Conservation (phyloP, 1,284 basidiomycete genomes). For the Coriolopsis trogii region DNA sequence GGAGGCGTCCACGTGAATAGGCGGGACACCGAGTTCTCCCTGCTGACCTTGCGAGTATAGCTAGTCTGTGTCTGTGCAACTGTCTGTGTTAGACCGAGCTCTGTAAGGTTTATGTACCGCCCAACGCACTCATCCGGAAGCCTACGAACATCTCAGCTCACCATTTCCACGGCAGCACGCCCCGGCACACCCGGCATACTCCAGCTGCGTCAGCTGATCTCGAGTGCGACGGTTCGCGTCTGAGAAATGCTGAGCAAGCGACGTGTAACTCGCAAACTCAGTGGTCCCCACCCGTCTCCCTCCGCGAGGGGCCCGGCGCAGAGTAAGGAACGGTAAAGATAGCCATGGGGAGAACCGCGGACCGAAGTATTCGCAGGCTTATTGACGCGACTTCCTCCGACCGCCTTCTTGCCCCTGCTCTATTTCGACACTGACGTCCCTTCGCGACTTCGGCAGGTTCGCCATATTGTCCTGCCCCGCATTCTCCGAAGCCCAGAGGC, state of each 20-base stretch:
- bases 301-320: conserved; percentile 15
- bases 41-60: conserved; percentile 17
- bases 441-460: no score
- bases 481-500: no score
- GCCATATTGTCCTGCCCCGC: no score
- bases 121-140: no score
- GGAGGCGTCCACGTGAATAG: conserved; percentile 16
- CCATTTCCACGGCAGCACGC: conserved; percentile 9
- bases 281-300: conserved; percentile 8
- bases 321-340: conserved; percentile 14
- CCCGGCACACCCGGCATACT: background rate
- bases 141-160: no score
- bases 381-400: conserved; percentile 22
- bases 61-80: conserved; percentile 20
- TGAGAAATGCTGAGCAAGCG: conserved; percentile 1
- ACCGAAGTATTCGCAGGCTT: conserved; percentile 3
- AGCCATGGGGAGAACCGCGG: conserved; percentile 2
- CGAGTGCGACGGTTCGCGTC: background rate
- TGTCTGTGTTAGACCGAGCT: conserved; percentile 5
- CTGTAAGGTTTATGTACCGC: conserved; percentile 7
- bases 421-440: no score
- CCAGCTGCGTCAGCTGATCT: conserved; percentile 24
- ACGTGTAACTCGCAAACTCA: background rate
- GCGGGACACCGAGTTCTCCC: conserved; percentile 22
- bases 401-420: no score